Evolutionary conservation across 2,329 filamentous ascomycete species (phyloP), one percentile per base, ranked within the genome.

Genomic region (Davidsoniella eucalypti): DNA sequence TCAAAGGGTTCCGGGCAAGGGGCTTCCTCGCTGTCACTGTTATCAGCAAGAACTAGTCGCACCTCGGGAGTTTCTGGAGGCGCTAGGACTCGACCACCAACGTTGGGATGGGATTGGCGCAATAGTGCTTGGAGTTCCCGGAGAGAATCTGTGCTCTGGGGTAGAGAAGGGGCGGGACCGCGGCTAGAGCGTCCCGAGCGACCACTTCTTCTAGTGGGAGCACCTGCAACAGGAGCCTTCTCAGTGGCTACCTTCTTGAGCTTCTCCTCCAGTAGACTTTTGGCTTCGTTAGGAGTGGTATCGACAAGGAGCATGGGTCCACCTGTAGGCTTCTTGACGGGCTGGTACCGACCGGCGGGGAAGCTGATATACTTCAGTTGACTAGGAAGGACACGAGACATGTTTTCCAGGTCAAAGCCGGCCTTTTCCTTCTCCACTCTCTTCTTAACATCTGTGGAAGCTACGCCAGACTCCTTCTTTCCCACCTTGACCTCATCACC

Each of bases 321-420:
- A 57, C 92, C 90, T 40, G 90, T 96, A 55, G 90, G 86, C 84
- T 94, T 75, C 65, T 79, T 79, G 54, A 96, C 88, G 36, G 92
- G 90, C 72, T 84, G 86, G 67, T 95, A 98, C 58, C 93, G 81
- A 43, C 85, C 84, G 55, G 85, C 77, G 45, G 86, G 79, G 72
- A 98, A 94, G 65, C 80, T 94, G 61, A 98, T 86, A 65, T 90
- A 95, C 70, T 94, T 94, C 61, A 96, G 76, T 69, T 98, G 92
- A 44, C 79, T 78, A 1, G 88, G 92, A 44, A 98, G 76, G 36
- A 98, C 87, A 58, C 92, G 78, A 50, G 84, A 93, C 87, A 98
- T 93, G 71, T 98, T 98, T 62, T 92, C 85, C 55, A 98, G 76
- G 56, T 95, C 87, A 63, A 92, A 95, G 57, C 92, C 92, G 53